Evolutionary conservation across 306 rosid genomes (phyloP), one percentile per base, ranked within the genome.

Genomic region (Rubus idaeus): DNA sequence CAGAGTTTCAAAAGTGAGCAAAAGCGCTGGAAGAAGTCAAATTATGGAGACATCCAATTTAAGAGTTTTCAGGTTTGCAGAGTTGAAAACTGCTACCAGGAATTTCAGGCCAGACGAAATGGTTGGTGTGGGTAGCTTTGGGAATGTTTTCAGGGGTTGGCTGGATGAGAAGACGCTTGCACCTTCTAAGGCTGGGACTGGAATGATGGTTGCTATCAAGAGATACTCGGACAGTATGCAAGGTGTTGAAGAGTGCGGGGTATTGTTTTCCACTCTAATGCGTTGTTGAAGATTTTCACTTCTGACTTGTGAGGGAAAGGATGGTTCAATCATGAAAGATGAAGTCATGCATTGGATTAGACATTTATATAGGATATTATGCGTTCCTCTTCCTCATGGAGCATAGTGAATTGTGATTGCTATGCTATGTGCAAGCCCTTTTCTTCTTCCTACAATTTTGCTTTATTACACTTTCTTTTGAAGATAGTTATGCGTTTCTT

Each of bases 1-100:
- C 67, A 63, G 61, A 37, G 80, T 77, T 17, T 82, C 89, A 0
- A 78, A 77, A 9, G 84, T 96, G 1, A 85, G 63, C 80, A 85
- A 93, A 83, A 88, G 86, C 35, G 79, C 71, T 0, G 88, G 70
- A 53, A 84, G 35, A 64, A 93, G 97, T 39, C 62, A 30, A 30
- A 30, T 63, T 37, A 2, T 63, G 21, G 45, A 63, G 46, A 18
- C 20, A 63, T 7, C 46, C 45, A 63, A 37, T 46, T 63, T 63
- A 37, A 39, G 18, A 37, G 21, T 63, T 8, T 67, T 41, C 5
- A 9, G 13, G 7, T n/a, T 44, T 7, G 49, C 35, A 2, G 71
- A 67, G 50, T 13, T 67, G 51, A 44, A 4, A 8, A 20, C 4
- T 40, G 71, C 71, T 17, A 67, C 71, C 6, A 9, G n/a, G 49